Evolutionary conservation across 306 rosid genomes (phyloP).

Genomic region (Potentilla sterilis): DNA sequence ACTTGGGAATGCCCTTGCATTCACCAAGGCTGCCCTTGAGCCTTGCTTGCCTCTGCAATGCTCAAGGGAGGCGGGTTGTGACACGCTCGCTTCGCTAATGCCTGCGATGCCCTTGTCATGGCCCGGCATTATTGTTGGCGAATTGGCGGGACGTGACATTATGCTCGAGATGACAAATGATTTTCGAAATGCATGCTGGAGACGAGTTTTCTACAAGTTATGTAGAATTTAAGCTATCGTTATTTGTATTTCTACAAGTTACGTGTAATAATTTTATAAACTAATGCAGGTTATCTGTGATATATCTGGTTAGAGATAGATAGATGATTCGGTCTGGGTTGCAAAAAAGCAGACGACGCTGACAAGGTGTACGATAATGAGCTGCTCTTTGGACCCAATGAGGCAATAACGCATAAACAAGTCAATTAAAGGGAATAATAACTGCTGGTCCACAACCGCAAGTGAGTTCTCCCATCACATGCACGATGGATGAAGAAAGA

Average conservation of each 20-base stretch:
- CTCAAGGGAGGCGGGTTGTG: too few relatives aligned
- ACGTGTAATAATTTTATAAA: not conserved
- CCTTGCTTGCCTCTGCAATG: too few relatives aligned
- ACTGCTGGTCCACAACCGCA: conserved; percentile 14
- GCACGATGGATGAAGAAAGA: not conserved
- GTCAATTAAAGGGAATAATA: conserved; percentile 20
- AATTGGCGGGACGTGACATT: too few relatives aligned
- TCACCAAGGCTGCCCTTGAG: too few relatives aligned
- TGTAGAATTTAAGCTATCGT: not conserved
- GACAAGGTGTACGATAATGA: not conserved
- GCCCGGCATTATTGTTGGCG: too few relatives aligned
- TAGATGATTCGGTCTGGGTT: not conserved
- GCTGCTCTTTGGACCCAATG: conserved; percentile 13
- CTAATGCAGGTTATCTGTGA: not conserved
- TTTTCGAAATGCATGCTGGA: too few relatives aligned
- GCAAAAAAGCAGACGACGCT: not conserved
- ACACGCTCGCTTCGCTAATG: too few relatives aligned
- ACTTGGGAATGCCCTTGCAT: too few relatives aligned
- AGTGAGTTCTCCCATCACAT: not conserved
- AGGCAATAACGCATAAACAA: not conserved
- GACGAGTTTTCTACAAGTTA: too few relatives aligned
- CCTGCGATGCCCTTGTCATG: too few relatives aligned
- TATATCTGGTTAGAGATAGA: not conserved
- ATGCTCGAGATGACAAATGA: too few relatives aligned
- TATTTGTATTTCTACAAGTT: too few relatives aligned